Evolutionary conservation across 2,329 filamentous ascomycete species (phyloP).

Genomic region (Cladosporium oxysporum): DNA sequence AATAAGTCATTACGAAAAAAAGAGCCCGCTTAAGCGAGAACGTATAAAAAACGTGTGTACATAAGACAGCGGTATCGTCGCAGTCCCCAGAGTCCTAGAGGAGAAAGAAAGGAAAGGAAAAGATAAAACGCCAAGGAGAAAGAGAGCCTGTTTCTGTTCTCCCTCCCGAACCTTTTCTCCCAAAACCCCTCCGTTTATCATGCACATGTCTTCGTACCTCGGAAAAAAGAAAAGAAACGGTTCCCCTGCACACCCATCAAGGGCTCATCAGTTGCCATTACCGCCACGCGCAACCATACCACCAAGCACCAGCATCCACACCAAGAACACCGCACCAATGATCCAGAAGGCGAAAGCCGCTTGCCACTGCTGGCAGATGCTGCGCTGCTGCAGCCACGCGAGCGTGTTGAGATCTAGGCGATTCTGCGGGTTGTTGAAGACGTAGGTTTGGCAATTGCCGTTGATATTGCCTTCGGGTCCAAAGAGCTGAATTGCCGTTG

Average conservation of each 20-base stretch:
- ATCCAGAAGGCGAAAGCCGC: conserved; percentile 66
- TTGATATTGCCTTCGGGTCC: conserved; percentile 58
- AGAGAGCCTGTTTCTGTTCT: conserved; percentile 7
- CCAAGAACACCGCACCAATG: conserved; percentile 62
- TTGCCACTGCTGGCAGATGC: conserved; percentile 65
- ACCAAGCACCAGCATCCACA: conserved; percentile 67
- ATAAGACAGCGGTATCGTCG: not conserved
- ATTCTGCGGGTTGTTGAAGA: conserved; percentile 49
- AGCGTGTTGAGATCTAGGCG: conserved; percentile 58
- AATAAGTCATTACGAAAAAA: not conserved
- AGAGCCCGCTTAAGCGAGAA: not conserved
- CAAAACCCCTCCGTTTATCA: not conserved
- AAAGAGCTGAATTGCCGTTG: conserved; percentile 64
- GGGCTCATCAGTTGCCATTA: conserved; percentile 23
- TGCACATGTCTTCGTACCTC: conserved; percentile 7
- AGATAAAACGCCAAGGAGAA: conserved; percentile 1
- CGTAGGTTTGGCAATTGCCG: conserved; percentile 60
- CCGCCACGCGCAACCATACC: conserved; percentile 35
- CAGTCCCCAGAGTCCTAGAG: not conserved
- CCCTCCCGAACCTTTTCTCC: not conserved
- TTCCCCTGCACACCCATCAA: not conserved
- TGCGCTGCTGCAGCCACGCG: conserved; percentile 63
- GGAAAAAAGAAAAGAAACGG: not conserved
- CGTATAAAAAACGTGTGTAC: not conserved
- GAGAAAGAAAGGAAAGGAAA: not conserved